Conservation (phyloP, 1,284 basidiomycete genomes). For the Naganishia cerealis region DNA sequence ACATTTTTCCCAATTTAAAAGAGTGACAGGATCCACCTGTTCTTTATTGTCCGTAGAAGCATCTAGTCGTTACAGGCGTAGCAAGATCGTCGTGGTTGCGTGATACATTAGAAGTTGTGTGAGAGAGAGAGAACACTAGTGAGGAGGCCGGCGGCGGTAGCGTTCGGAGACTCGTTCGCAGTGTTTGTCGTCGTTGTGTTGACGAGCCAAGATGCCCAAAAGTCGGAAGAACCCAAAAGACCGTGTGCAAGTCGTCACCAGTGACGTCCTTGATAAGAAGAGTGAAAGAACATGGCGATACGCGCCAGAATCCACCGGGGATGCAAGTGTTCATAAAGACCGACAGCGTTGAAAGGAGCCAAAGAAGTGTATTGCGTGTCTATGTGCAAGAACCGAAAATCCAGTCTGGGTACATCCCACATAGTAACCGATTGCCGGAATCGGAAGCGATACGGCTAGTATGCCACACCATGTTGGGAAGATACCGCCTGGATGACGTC, state of each 20-base stretch:
- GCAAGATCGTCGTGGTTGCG: conserved; percentile 20
- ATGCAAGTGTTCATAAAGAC: conserved; percentile 12
- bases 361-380: not conserved
- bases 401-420: conserved; percentile 12
- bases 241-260: conserved; percentile 8
- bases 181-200: conserved; percentile 7
- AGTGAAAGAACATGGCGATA: conserved; percentile 13
- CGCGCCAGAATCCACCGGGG: conserved; percentile 18
- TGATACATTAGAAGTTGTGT: conserved; percentile 24
- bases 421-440: conserved; percentile 9
- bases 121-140: conserved; percentile 4
- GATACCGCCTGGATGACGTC: conserved; percentile 41
- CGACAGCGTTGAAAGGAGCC: not conserved
- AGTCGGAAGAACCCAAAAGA: conserved; percentile 23
- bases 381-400: not conserved
- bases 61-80: conserved; percentile 31
- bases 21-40: conserved; percentile 31
- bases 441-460: conserved; percentile 15
- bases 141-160: not conserved
- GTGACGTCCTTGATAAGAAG: conserved; percentile 12
- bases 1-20: conserved; percentile 12
- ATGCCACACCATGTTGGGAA: conserved; percentile 34
- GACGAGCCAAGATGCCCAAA: conserved; percentile 17
- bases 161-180: not conserved
- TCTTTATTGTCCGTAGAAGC: conserved; percentile 29